Evolutionary conservation across 2,329 filamentous ascomycete genomes (phyloP), one percentile per base, ranked within the genome.

Genomic region (Diaporthe sp.): DNA sequence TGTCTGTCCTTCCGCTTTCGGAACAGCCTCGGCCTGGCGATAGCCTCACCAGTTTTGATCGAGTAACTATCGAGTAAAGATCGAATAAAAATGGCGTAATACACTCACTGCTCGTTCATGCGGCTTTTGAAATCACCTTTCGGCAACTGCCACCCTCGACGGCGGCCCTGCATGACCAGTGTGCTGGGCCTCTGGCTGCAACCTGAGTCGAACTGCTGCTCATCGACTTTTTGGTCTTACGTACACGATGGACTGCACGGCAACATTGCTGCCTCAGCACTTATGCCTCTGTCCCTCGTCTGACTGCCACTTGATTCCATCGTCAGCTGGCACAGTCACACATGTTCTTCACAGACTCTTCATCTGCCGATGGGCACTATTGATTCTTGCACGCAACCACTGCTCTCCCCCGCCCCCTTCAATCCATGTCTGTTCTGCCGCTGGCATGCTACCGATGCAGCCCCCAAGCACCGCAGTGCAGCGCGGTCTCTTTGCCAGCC

Each of bases 31-130:
- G 65, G 49, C 49, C n/a, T 65, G 58, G 57, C 25, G 51, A 53
- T 49, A 31, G 49, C 59, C 55, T 59, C 39, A 37, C n/a, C 74
- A 67, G 34, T 76, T 76, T 72, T 67, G 67, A 72, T 74, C 57
- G 73, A 74, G 73, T 72, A 74, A 71, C 51, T n/a, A 69, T 76
- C 72, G 74, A 71, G 74, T 76, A 76, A 76, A 61, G 25, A 70
- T 74, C 58, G 72, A 59, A 72, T 76, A 76, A 76, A 28, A 28
- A 65, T 71, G 58, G 74, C 49, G 74, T 75, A 75, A 74, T 75
- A 44, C 42, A 1, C 57, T 39, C 62, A 3, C 65, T 10, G 17
- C 22, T 22, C 10, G 49, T 55, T 22, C 22, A 28, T 69, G 71
- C 39, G 39, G 22, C 37, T 58, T 31, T 55, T 53, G 19, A 57